phyloP scores from a whole-genome alignment of 1,284 basidiomycete genomes.

The Violaceomyces palustris region DNA sequence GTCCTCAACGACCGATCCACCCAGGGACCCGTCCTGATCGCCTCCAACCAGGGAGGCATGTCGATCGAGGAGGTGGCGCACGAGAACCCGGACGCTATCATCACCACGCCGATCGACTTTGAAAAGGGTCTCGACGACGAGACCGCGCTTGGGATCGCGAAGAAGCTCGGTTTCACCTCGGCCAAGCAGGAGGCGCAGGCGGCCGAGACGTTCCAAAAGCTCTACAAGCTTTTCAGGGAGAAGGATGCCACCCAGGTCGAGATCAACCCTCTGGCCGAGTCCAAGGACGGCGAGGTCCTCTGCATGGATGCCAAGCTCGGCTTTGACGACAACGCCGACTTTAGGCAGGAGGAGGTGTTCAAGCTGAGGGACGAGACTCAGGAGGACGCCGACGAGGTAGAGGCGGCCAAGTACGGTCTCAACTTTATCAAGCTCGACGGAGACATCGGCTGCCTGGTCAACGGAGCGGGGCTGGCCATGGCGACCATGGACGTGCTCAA shows the following conservation, averaged over 20 bases:
- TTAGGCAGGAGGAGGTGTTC: conserved; percentile 90
- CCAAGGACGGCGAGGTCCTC: conserved; percentile 83
- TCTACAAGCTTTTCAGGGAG: conserved; percentile 96
- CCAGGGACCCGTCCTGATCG: conserved; percentile 86
- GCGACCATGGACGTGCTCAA: conserved; percentile 99
- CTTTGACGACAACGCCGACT: conserved; percentile 98
- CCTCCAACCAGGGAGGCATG: conserved; percentile 69
- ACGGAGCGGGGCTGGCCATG: conserved; percentile 98
- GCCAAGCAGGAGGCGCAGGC: conserved; percentile 71
- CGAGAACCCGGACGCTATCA: conserved; percentile 89
- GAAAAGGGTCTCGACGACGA: conserved; percentile 72
- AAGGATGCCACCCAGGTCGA: conserved; percentile 99
- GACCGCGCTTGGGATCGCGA: conserved; percentile 73
- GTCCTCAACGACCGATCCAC: conserved; percentile 89
- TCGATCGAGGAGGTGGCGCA: conserved; percentile 99
- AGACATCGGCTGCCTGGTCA: conserved; percentile 94
- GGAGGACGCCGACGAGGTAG: conserved; percentile 92
- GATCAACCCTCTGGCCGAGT: conserved; percentile 98
- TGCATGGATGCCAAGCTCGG: conserved; percentile 99
- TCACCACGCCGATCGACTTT: conserved; percentile 89
- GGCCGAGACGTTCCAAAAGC: conserved; percentile 86
- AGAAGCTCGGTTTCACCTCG: conserved; percentile 82
- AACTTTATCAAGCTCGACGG: conserved; percentile 99
- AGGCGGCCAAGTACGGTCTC: conserved; percentile 70
- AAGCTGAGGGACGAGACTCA: conserved; percentile 84